phyloP scores from a whole-genome alignment of 1,139 yeast genomes.

The Saccharomycopsis crataegensis region DNA sequence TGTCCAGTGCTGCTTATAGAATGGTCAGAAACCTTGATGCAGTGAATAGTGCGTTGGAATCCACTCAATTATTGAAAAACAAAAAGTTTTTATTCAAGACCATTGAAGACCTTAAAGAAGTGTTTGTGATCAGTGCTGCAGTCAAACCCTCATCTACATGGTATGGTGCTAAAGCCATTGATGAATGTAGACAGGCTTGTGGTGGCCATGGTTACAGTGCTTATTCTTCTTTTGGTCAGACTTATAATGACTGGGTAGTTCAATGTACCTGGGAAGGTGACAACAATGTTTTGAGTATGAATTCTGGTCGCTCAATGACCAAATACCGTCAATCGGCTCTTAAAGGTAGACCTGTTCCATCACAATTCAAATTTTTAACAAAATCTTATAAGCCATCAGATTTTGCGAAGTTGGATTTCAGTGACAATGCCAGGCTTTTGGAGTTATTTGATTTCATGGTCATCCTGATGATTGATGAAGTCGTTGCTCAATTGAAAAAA shows the following conservation, averaged over 20 bases:
- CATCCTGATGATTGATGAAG: slow-evolving; percentile 40
- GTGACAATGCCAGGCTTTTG: slow-evolving; percentile 27
- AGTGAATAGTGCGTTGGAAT: slow-evolving; percentile 45
- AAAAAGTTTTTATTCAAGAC: slow-evolving; percentile 28
- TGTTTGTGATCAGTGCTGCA: slow-evolving; percentile 83
- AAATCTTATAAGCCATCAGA: slow-evolving; percentile 28
- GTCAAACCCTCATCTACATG: slow-evolving; percentile 87
- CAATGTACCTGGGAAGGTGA: slow-evolving; percentile 99
- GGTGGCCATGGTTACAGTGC: slow-evolving; percentile 96
- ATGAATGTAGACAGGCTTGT: slow-evolving; percentile 89
- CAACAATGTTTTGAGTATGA: slow-evolving; percentile 76
- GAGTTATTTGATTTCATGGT: slow-evolving; percentile 36
- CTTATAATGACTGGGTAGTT: slow-evolving; percentile 87
- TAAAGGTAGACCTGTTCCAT: slow-evolving; percentile 33
- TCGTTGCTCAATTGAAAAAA: slow-evolving; percentile 37
- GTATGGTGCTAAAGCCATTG: slow-evolving; percentile 73
- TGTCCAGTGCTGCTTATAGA: slow-evolving; percentile 32
- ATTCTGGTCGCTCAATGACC: slow-evolving; percentile 71
- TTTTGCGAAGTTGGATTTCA: slow-evolving; percentile 30
- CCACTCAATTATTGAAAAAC: slow-evolving; percentile 30
- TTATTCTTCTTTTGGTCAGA: slow-evolving; percentile 84
- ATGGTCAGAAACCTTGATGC: slow-evolving; percentile 46
- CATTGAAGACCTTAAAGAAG: slow-evolving; percentile 60
- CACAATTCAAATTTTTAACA: slow-evolving; percentile 40
- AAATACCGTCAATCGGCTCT: slow-evolving; percentile 41